Base-by-base conservation (phyloP, 2,329 filamentous ascomycete genomes). In the Meredithiella fracta region DNA sequence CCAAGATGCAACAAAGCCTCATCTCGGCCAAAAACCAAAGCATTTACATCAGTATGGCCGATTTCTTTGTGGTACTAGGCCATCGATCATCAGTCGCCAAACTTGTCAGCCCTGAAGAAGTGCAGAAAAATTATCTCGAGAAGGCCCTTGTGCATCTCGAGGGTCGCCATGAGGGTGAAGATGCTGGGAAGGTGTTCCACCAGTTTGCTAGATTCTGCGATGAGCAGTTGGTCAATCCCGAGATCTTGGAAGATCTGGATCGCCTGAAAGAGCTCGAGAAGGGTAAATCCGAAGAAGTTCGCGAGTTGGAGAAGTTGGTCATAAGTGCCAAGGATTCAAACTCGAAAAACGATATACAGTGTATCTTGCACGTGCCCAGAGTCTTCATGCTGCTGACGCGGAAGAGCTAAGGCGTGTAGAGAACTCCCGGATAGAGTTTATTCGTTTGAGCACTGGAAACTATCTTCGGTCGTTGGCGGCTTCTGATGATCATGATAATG, bases 201-300 rank as follows among this genome's bases (percentile, higher is more conserved):
- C 87, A 94, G 63, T 97, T 97, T 67, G 92, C 94, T 25, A 78
- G 82, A 53, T 98, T 98, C 66, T 98, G 94, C 64, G 91, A 98
- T 65, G 82, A 89, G 63, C 92, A 98, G 66, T 73, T 98, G 8
- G 86, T 95, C 63, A 91, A 91, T 64, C 78, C 84, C 0, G 88
- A 94, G 62, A 81, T 83, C 34, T 71, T 90, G 1, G 88, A 94
- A 66, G 92, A 98, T 63, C 79, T 95, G 59, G 79, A 80, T 29
- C 82, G 92, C 49, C 77, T 96, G 44, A 79, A 86, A 64, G 87
- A 81, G 62, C 73, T 97, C 31, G 54, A 54, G 34, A 59, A 57
- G 37, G 58, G 54, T 34, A 84, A 83, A 61, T 77, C 80, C 61
- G 81, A 85, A 58, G 91, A 98, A 65, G 82, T 94, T 0, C 69